Evolutionary conservation across 257 asterid species (phyloP).

Genomic region (Verbena officinalis): DNA sequence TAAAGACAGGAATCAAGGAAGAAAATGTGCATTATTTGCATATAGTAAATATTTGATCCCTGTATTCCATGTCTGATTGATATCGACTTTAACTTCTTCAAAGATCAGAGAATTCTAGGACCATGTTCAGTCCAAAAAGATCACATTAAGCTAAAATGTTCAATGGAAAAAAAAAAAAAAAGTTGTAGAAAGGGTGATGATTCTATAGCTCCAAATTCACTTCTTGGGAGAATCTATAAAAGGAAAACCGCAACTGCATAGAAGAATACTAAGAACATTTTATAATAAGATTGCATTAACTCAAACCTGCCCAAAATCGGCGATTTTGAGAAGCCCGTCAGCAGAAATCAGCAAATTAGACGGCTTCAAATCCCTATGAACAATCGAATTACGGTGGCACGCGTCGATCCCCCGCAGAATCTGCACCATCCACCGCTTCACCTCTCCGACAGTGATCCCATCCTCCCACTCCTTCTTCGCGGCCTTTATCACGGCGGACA

Average conservation of each 20-base stretch:
- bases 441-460: slow-evolving; percentile 68
- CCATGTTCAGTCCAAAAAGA: neutral
- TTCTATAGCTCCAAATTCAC: neutral
- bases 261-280: neutral
- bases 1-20: too few species aligned
- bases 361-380: slow-evolving; percentile 93
- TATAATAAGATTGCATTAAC: too few species aligned
- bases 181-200: neutral
- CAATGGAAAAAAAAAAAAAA: neutral
- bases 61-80: too few species aligned
- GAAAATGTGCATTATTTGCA: too few species aligned
- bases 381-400: slow-evolving; percentile 80
- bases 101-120: neutral
- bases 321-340: slow-evolving; percentile 82
- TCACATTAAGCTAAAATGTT: neutral
- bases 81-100: too few species aligned
- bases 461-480: slow-evolving; percentile 66
- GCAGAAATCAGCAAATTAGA: slow-evolving; percentile 83
- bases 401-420: slow-evolving; percentile 73
- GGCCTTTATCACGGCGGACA: slow-evolving; percentile 62
- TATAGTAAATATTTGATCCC: too few species aligned
- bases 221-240: neutral
- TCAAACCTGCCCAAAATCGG: slow-evolving; percentile 95
- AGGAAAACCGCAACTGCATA: neutral
- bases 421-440: slow-evolving; percentile 90